Percentiles rank a stretch among this genome's conserved stretches.
Conservation (phyloP, 192 early-diverging fungal species). For the Coemansia sp. region DNA sequence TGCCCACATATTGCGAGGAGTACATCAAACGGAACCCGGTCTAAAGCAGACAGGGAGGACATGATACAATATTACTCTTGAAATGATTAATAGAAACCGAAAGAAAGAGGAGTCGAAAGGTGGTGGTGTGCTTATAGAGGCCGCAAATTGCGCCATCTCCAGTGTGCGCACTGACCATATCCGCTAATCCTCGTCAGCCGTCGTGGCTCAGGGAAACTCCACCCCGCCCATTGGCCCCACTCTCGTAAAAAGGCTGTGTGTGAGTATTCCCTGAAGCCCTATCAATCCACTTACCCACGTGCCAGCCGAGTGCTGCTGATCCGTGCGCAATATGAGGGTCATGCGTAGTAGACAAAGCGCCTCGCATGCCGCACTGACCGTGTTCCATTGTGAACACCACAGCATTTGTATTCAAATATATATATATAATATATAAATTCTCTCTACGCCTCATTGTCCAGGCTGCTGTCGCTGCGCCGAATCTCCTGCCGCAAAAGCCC, state of each 20-base stretch:
- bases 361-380: background rate
- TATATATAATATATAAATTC: background rate
- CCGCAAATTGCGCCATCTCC: background rate
- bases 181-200: background rate
- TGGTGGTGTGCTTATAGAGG: background rate
- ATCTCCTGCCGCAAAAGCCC: constrained; percentile 47
- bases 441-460: background rate
- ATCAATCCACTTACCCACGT: background rate
- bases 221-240: background rate
- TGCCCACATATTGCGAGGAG: constrained; percentile 35
- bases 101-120: too few species aligned
- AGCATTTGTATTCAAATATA: background rate
- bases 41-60: background rate
- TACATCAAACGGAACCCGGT: constrained; percentile 40
- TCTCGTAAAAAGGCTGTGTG: background rate
- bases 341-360: background rate
- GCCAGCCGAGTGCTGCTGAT: background rate
- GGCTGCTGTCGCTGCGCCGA: constrained; percentile 4
- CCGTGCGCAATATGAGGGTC: background rate
- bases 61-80: background rate
- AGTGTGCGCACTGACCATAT: background rate
- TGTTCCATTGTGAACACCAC: too few species aligned
- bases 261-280: background rate
- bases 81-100: background rate
- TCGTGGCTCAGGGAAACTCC: background rate